phyloP scores from a whole-genome alignment of 805 yeast species.

The Candida quercuum region DNA sequence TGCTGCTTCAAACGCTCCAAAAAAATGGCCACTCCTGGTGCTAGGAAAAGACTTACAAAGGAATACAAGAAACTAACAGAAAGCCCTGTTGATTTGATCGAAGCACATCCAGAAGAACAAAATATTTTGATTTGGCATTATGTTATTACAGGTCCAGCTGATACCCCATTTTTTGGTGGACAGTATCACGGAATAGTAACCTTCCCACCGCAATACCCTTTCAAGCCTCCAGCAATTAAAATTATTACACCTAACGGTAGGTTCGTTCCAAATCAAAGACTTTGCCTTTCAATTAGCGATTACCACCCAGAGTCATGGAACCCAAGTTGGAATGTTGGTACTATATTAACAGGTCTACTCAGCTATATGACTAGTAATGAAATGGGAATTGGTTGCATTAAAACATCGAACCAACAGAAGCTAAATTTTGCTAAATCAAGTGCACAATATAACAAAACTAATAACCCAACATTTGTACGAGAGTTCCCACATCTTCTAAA shows the following conservation, averaged over 20 bases:
- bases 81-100: constrained; percentile 77
- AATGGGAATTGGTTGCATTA: constrained; percentile 74
- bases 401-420: constrained; percentile 52
- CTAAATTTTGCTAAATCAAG: constrained; percentile 50
- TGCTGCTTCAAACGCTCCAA: too few species aligned
- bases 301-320: constrained; percentile 94
- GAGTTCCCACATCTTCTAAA: constrained; percentile 47
- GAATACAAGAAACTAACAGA: constrained; percentile 74
- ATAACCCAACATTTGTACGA: constrained; percentile 48
- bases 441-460: constrained; percentile 50
- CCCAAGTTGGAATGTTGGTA: constrained; percentile 90
- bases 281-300: constrained; percentile 86
- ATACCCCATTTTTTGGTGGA: constrained; percentile 79
- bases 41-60: constrained; percentile 51
- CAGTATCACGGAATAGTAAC: constrained; percentile 82
- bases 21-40: constrained; percentile 26
- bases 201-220: constrained; percentile 82
- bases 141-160: constrained; percentile 85
- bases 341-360: constrained; percentile 78
- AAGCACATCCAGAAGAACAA: constrained; percentile 78
- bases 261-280: constrained; percentile 65
- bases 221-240: constrained; percentile 80
- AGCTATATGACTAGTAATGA: constrained; percentile 90
- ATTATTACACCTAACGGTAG: constrained; percentile 90
- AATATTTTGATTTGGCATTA: constrained; percentile 93